Evolutionary conservation across 2,329 filamentous ascomycete genomes (phyloP), one percentile per base, ranked within the genome.

Genomic region (Aspergillus hortae): DNA sequence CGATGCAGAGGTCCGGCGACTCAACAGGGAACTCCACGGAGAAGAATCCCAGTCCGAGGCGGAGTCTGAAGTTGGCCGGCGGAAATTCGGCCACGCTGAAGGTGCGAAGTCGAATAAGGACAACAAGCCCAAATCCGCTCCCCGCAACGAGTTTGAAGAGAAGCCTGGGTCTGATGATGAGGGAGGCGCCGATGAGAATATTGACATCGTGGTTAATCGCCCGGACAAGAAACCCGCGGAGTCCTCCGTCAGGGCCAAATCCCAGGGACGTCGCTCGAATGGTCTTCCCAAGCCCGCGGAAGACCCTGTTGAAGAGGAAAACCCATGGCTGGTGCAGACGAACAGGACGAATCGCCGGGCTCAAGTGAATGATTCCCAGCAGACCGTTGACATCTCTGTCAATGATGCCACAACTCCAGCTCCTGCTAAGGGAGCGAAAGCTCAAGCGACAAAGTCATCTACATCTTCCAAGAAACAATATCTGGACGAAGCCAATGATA

Each of bases 1-100:
- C 60, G 89, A 96, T 61, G 87, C 89, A 51, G 82, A 90, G 51
- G 75, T 90, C 11, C 80, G 76, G 67, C 79, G 84, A 60, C 82
- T 96, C 45, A 81, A 86, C 45, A 83, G 84, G 51, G 88, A 92
- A 44, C 77, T 96, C 19, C 77, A 78, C 46, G 80, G 79, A 2
- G 81, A 82, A 40, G 85, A 86, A 25, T 86, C 84, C 4, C 78
- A 83, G 50, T 70, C 69, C 4, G 66, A 70, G 33, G 76, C 75
- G 6, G 79, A 77, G 2, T 73, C 72, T 2, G 82, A 87, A 54
- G 74, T 87, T 46, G 92, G 92, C 11, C 85, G 92, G 53, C 69
- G 71, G 58, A 72, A 71, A 57, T 74, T 71, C 46, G 68, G 72
- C 36, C 57, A 67, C 54, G 60, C 74, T 61, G 47, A 63, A 64